Conservation (phyloP, 495 filamentous ascomycete genomes). For the Penicillium canescens region DNA sequence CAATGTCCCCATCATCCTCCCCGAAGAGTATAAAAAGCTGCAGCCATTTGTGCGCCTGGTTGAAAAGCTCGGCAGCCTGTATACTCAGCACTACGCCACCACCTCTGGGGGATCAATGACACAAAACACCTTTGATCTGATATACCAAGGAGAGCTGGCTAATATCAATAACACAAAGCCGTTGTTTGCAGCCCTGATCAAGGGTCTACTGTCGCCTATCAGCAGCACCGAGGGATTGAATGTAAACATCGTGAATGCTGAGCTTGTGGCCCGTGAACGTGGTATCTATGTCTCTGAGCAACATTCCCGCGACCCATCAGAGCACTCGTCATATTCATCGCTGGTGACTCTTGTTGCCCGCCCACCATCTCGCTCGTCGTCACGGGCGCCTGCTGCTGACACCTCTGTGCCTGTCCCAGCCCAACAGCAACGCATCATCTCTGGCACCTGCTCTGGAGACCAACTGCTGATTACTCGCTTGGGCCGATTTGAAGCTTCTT, state of each 20-base stretch:
- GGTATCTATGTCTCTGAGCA: slow-evolving; percentile 70
- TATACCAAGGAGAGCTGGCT: slow-evolving; percentile 67
- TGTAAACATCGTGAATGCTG: slow-evolving; percentile 75
- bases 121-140: slow-evolving; percentile 65
- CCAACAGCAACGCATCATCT: slow-evolving; percentile 56
- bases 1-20: slow-evolving; percentile 71
- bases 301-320: slow-evolving; percentile 50
- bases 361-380: slow-evolving; percentile 28
- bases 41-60: slow-evolving; percentile 68
- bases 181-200: slow-evolving; percentile 68
- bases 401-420: background rate
- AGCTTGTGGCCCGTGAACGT: slow-evolving; percentile 64
- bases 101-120: slow-evolving; percentile 22
- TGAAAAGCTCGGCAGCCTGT: slow-evolving; percentile 68
- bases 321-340: slow-evolving; percentile 53
- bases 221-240: slow-evolving; percentile 57
- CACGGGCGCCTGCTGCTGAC: slow-evolving; percentile 15
- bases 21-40: slow-evolving; percentile 67
- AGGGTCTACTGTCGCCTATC: slow-evolving; percentile 62
- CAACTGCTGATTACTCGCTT: slow-evolving; percentile 63
- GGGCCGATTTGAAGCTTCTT: slow-evolving; percentile 62
- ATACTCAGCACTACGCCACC: slow-evolving; percentile 67
- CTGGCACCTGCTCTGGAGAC: slow-evolving; percentile 62
- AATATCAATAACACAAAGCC: slow-evolving; percentile 64
- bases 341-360: slow-evolving; percentile 59